Evolutionary conservation across 305 asterid species (phyloP), one percentile per base, ranked within the genome.

Genomic region (Stenogyne calaminthoides): DNA sequence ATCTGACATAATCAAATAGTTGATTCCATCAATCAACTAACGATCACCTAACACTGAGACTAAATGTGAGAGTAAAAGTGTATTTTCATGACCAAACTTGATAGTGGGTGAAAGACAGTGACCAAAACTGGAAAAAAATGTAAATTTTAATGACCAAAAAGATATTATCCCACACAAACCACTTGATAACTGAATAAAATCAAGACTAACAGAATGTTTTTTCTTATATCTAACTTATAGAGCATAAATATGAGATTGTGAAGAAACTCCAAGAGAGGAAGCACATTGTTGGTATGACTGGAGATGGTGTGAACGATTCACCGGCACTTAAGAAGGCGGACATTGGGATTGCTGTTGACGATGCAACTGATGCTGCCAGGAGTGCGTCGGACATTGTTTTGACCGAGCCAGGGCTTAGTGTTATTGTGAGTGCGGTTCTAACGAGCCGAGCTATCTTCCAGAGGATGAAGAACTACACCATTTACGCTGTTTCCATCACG

Each of bases 301-400:
- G 93, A 22, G 93, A 88, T 54, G 93, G 93, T 57, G 93, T 88
- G 69, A 88, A 88, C 19, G 93, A 86, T 64, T 91, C 93, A 9
- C 93, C 93, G 12, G 92, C 92, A 4, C 82, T 87, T 16, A 87
- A 87, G 80, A 87, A 77, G 77, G 92, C 92, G 2, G 92, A 88
- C 52, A 88, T 88, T 7, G 92, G 92, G 18, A 85, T 88, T 6
- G 92, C 92, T 9, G 92, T 88, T 37, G 93, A 84, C 7, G 93
- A 88, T 14, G 93, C 93, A 67, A 88, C 93, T 0, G 93, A 86
- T 27, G 93, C 93, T n/a, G 93, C 93, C 29, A 73, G 93, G 69
- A 44, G 90, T 52, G 92, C 92, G 5, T 87, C 92, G 0, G 92
- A 87, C 74, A 87, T 87, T 11, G 90, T 87, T 36, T 61, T 88